Percentiles rank a stretch among this genome's conserved stretches.
These are phyloP conservation scores for Hypoxylon trugodes DNA, from an alignment of 495 filamentous ascomycete genomes.

Conservation along the genomic window DNA sequence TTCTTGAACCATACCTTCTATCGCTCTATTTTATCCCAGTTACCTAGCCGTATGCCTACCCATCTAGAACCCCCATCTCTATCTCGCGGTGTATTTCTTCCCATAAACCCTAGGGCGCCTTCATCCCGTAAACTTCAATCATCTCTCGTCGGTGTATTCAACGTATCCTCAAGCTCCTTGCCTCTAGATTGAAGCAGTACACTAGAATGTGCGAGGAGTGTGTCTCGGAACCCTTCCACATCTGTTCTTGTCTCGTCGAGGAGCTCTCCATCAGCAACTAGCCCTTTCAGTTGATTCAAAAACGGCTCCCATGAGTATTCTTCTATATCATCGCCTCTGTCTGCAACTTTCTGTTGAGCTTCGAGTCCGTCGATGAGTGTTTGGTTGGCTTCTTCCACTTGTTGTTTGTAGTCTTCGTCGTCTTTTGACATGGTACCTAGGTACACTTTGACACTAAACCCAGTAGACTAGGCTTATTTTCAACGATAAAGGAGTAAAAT, in stretches of 20 bases:
- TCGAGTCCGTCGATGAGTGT: constrained; percentile 15
- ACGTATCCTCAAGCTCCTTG: background rate
- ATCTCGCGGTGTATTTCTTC: no score
- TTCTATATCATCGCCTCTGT: constrained; percentile 5
- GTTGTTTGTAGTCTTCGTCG: constrained; percentile 14
- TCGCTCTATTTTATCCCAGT: no score
- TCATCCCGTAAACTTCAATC: no score
- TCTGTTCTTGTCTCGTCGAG: background rate
- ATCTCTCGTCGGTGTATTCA: constrained; percentile 12
- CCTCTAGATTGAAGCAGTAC: constrained; percentile 7
- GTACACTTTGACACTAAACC: no score
- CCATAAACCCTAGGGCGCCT: no score
- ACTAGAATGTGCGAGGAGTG: background rate
- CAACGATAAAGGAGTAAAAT: no score
- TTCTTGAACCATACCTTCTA: no score
- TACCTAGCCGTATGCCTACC: no score
- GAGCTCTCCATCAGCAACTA: constrained; percentile 10
- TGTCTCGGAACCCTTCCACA: constrained; percentile 12
- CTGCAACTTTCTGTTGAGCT: constrained; percentile 8
- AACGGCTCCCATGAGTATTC: constrained; percentile 20
- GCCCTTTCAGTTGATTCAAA: constrained; percentile 12
- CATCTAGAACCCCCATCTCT: no score
- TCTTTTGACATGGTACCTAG: constrained; percentile 6
- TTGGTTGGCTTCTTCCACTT: constrained; percentile 18
- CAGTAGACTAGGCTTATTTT: no score